phyloP scores from a whole-genome alignment of 1,284 basidiomycete genomes.

The Tilletia setariae region DNA sequence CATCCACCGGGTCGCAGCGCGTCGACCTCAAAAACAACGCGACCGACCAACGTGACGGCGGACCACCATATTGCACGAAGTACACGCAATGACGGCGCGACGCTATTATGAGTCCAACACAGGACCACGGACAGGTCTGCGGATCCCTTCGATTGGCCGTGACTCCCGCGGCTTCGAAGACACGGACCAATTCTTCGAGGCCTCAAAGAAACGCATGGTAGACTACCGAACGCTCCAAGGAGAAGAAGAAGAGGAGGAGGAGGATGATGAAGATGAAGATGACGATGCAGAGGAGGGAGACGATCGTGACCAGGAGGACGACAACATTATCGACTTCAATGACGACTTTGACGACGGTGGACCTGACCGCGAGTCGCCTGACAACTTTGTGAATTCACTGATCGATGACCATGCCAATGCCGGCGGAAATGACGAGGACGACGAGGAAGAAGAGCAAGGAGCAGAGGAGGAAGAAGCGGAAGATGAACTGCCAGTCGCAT shows the following conservation, averaged over 20 bases:
- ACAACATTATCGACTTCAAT: not conserved
- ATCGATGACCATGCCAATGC: not conserved
- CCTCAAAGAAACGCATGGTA: constrained; percentile 49
- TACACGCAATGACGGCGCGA: constrained; percentile 24
- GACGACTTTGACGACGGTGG: constrained; percentile 1
- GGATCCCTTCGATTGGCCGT: constrained; percentile 34
- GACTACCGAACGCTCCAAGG: constrained; percentile 38
- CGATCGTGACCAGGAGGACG: not conserved
- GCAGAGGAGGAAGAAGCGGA: too few species aligned
- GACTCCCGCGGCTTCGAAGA: constrained; percentile 66
- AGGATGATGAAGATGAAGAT: constrained; percentile 61
- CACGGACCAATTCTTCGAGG: constrained; percentile 48
- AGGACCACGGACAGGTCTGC: constrained; percentile 50
- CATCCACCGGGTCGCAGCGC: not conserved
- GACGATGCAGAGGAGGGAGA: constrained; percentile 60
- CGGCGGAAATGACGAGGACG: not conserved
- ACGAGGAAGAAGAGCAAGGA: not conserved
- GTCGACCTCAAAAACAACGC: not conserved
- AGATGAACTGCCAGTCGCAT: not conserved
- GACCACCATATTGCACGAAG: too few species aligned
- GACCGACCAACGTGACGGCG: not conserved
- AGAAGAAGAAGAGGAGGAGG: constrained; percentile 48
- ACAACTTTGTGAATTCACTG: not conserved
- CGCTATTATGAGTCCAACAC: constrained; percentile 49
- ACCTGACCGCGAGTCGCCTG: constrained; percentile 10